Conservation (phyloP, 2,329 filamentous ascomycete species). For the Hymenoscyphus scutula region DNA sequence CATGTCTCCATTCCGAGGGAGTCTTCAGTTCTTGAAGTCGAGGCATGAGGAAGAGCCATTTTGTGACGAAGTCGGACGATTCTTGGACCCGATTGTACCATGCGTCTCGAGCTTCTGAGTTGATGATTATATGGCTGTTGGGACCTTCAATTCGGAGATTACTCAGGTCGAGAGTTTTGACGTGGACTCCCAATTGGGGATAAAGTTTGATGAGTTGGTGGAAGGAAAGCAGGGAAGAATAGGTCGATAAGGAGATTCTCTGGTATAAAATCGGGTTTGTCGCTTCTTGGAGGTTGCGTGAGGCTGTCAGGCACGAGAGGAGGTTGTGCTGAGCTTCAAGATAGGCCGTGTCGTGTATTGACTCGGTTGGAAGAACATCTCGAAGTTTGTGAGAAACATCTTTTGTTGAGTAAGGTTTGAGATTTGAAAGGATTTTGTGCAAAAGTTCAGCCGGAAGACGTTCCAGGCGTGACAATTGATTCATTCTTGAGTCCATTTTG, state of each 20-base stretch:
- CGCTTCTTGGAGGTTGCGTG: background rate
- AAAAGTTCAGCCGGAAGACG: slow-evolving; percentile 3
- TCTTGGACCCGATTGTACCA: background rate
- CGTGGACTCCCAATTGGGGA: background rate
- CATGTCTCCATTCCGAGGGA: background rate
- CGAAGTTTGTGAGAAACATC: background rate
- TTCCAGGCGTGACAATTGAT: slow-evolving; percentile 1
- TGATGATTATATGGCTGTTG: background rate
- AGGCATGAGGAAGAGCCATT: slow-evolving; percentile 5
- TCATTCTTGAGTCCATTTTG: background rate
- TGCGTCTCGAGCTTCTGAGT: background rate
- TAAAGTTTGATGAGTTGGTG: background rate
- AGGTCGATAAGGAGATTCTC: background rate
- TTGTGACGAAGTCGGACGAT: background rate
- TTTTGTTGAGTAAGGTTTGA: background rate
- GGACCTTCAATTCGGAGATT: background rate
- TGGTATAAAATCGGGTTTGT: slow-evolving; percentile 8
- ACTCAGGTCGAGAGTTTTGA: background rate
- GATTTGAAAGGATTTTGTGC: slow-evolving; percentile 7
- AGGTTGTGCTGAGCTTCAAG: slow-evolving; percentile 2
- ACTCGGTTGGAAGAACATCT: slow-evolving; percentile 4
- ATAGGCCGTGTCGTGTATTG: background rate
- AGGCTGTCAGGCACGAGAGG: background rate
- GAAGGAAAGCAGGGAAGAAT: background rate
- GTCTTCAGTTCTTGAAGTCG: slow-evolving; percentile 3